These are phyloP conservation scores for Rugosomyces carneus DNA, from an alignment of 1,284 basidiomycete genomes.

Conservation along the genomic window DNA sequence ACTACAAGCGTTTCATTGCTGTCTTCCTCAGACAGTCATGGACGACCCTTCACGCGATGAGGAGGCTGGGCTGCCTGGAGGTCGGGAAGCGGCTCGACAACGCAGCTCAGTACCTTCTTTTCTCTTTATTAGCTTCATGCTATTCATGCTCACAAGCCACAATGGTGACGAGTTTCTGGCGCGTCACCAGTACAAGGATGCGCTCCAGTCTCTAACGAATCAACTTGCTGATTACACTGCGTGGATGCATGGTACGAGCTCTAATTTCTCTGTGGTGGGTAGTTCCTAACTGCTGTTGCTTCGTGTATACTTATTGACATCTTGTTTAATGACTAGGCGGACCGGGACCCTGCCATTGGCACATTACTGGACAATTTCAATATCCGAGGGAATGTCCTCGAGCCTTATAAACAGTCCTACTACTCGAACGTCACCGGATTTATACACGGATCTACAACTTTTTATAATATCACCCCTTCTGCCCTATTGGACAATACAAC, in stretches of 20 bases:
- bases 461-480: constrained; percentile 57
- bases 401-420: constrained; percentile 50
- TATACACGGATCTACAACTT: constrained; percentile 53
- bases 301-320: neutral
- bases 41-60: constrained; percentile 28
- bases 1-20: constrained; percentile 6
- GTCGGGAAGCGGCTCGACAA: constrained; percentile 28
- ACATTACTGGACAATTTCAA: constrained; percentile 48
- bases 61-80: constrained; percentile 29
- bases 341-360: constrained; percentile 36
- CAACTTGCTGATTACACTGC: constrained; percentile 66
- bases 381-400: constrained; percentile 37
- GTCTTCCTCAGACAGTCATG: constrained; percentile 20
- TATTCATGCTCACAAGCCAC: constrained; percentile 72
- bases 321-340: constrained; percentile 36
- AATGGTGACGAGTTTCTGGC: constrained; percentile 57
- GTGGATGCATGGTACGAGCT: constrained; percentile 64
- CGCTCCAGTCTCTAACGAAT: constrained; percentile 48
- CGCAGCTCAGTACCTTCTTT: constrained; percentile 65
- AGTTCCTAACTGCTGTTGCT: neutral
- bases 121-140: constrained; percentile 63
- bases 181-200: constrained; percentile 57
- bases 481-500: constrained; percentile 29
- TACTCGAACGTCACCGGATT: constrained; percentile 74
- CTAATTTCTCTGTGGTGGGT: constrained; percentile 65